Base-by-base conservation (phyloP, 169 alveolate genomes). In the Cryptosporidium bovis region DNA sequence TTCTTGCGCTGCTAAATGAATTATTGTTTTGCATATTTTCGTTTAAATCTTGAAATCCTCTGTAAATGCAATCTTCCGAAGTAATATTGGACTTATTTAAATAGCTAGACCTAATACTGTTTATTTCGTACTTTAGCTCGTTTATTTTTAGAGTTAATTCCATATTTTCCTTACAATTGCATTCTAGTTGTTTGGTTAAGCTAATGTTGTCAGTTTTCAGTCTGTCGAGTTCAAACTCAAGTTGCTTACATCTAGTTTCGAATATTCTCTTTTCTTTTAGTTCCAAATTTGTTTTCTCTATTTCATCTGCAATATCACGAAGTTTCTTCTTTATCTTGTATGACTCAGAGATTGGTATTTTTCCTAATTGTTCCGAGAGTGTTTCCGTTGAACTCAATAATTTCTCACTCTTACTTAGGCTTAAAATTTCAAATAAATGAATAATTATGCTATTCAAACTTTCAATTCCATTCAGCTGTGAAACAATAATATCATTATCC, bases 151-250 rank as follows among this genome's bases (percentile, higher is more conserved):
- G 0, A 3, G 5, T 29, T 2, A 69, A 16, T 51, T 69, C 67
- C 5, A 34, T 69, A n/a, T 69, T 69, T 53, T 69, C 83, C 51
- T 69, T 51, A 20, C n/a, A 18, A n/a, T 48, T 36, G 3, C 8
- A 20, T 20, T 50, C 48, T 50, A 67, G 16, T 50, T 24, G 53
- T 0, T 67, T 64, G 16, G 33, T 48, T 20, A 67, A 29, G 31
- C 13, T 51, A n/a, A 6, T 40, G 18, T 50, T 67, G n/a, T 67
- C 82, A 48, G 50, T 67, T 53, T 53, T 53, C 20, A 34, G 10
- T 12, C 65, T 24, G 27, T 69, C 83, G 29, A 55, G n/a, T 36
- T 69, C 83, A 10, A 69, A 27, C 36, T 69, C 67, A 69, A 69
- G 67, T 34, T 51, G 31, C 13, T 67, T 67, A 15, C 8, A 24